phyloP scores from a whole-genome alignment of 768 basidiomycete genomes.

The Tulasnella sp. region DNA sequence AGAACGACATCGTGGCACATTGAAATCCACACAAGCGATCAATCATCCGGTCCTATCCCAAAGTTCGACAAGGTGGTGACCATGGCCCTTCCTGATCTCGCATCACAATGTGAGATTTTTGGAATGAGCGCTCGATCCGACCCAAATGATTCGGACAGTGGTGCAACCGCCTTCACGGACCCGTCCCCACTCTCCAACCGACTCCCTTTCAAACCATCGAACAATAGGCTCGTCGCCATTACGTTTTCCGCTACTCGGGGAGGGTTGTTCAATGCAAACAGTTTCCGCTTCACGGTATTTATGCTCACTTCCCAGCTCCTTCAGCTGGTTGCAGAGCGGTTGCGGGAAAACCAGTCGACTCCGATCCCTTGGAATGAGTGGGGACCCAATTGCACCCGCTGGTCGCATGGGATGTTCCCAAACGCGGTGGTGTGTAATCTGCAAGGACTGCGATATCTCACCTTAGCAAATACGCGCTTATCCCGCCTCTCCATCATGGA shows the following conservation, averaged over 20 bases:
- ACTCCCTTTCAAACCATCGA: background rate
- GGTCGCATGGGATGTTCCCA: background rate
- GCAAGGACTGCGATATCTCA: constrained; percentile 16
- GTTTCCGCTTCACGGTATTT: background rate
- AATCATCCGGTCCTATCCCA: background rate
- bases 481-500: constrained; percentile 8
- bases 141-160: background rate
- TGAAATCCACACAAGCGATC: constrained; percentile 14
- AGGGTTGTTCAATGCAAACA: background rate
- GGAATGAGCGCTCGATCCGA: background rate
- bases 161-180: background rate
- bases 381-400: constrained; percentile 12
- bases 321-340: background rate
- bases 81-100: background rate
- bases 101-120: background rate
- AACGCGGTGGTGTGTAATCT: constrained; percentile 17
- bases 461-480: background rate
- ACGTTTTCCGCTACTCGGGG: background rate
- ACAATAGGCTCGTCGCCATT: background rate
- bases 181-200: background rate
- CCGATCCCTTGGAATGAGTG: constrained; percentile 11
- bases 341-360: background rate
- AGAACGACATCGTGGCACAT: constrained; percentile 2
- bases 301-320: background rate
- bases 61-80: background rate